A percentile compares a stretch with the other conserved stretches of the same genome.
Conservation (phyloP, 2,329 filamentous ascomycete species). For the Rhinocladiella mackenziei region DNA sequence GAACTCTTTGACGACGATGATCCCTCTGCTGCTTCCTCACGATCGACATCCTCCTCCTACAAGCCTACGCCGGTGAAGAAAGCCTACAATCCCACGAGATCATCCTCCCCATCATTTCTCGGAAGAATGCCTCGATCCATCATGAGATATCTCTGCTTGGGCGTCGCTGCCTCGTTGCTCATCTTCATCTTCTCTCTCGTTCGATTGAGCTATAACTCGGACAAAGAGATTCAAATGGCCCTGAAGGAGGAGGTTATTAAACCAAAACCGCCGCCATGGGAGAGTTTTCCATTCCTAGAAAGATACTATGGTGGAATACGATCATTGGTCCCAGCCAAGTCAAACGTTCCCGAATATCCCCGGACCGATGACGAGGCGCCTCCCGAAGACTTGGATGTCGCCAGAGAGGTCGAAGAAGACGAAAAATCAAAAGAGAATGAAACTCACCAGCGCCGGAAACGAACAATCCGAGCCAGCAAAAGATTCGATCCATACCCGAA, state of each 20-base stretch:
- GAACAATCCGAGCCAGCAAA: conserved; percentile 40
- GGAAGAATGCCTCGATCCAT: conserved; percentile 64
- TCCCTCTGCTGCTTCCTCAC: conserved; percentile 52
- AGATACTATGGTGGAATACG: conserved; percentile 87
- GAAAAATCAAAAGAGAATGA: conserved; percentile 13
- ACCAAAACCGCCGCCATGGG: conserved; percentile 65
- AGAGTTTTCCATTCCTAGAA: conserved; percentile 77
- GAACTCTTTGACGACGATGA: conserved; percentile 18
- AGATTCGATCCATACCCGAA: conserved; percentile 66
- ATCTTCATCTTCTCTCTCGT: conserved; percentile 74
- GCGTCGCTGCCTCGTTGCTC: conserved; percentile 64
- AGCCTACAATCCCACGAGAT: conserved; percentile 34
- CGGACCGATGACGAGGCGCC: conserved; percentile 50
- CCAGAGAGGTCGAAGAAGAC: conserved; percentile 11
- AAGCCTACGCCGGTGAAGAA: conserved; percentile 40
- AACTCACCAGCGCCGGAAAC: conserved; percentile 35
- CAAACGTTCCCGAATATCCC: conserved; percentile 80
- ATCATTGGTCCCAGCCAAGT: conserved; percentile 59
- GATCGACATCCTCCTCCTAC: conserved; percentile 42
- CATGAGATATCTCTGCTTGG: conserved; percentile 72
- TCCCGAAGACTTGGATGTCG: conserved; percentile 31
- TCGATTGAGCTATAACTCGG: conserved; percentile 67
- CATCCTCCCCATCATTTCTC: conserved; percentile 46
- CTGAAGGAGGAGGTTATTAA: conserved; percentile 33
- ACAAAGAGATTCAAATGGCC: conserved; percentile 56